These are phyloP conservation scores for Colletotrichum sp. DNA, from an alignment of 2,329 filamentous ascomycete species.

Conservation along the genomic window DNA sequence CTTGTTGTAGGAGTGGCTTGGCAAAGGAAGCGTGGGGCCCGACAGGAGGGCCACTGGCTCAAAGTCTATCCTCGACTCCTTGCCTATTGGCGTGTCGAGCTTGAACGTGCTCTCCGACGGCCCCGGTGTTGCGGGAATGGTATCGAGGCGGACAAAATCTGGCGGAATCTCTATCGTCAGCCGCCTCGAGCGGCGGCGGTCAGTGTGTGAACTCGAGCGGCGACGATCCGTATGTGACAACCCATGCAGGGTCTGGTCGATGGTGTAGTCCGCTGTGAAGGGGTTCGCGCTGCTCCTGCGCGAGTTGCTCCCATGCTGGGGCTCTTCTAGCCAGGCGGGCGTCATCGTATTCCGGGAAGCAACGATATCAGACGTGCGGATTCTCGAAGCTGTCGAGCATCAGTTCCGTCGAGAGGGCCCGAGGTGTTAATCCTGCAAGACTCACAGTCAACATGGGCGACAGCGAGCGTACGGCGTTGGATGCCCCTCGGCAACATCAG, in stretches of 20 bases:
- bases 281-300: slow-evolving; percentile 6
- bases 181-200: background rate
- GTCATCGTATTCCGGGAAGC: slow-evolving; percentile 2
- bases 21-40: background rate
- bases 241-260: slow-evolving; percentile 15
- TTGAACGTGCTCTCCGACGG: background rate
- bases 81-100: background rate
- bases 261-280: slow-evolving; percentile 18
- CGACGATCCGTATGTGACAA: background rate
- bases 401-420: background rate
- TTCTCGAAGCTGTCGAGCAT: background rate
- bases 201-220: background rate
- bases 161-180: slow-evolving; percentile 5
- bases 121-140: background rate
- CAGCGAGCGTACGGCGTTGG: background rate
- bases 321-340: slow-evolving; percentile 9
- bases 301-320: background rate
- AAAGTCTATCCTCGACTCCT: background rate
- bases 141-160: background rate
- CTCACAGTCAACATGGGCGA: slow-evolving; percentile 2
- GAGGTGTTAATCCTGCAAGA: background rate
- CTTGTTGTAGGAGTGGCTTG: background rate
- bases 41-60: background rate
- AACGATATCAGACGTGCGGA: background rate
- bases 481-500: background rate